Evolutionary conservation across 2,329 filamentous ascomycete genomes (phyloP).

Genomic region (Colletotrichum tofieldiae): DNA sequence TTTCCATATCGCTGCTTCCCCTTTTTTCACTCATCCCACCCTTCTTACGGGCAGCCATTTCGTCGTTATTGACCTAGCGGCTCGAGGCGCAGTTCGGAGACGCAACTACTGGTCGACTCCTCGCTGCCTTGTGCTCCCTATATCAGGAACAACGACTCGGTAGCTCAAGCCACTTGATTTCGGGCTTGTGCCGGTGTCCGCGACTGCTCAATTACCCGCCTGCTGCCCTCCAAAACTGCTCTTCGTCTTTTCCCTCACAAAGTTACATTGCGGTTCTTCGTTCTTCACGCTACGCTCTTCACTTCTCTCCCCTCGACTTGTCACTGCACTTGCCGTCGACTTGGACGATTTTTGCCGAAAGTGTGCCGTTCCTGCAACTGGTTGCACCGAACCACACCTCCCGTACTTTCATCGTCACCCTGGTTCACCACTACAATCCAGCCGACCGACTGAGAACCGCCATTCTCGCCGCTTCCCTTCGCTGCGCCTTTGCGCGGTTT

Average conservation of each 20-base stretch:
- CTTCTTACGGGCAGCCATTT: conserved; percentile 13
- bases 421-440: not conserved
- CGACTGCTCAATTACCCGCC: conserved; percentile 10
- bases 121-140: conserved; percentile 22
- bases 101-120: conserved; percentile 28
- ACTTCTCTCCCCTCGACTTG: not conserved
- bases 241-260: conserved; percentile 13
- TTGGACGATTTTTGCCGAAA: conserved; percentile 4
- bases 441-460: not conserved
- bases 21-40: not conserved
- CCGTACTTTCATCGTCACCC: not conserved
- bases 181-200: conserved; percentile 20
- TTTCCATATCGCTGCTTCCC: conserved; percentile 11
- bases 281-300: not conserved
- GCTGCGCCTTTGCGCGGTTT: too few species aligned
- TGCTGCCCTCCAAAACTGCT: not conserved
- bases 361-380: conserved; percentile 35
- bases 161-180: conserved; percentile 36
- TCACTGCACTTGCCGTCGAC: not conserved
- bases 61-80: conserved; percentile 24
- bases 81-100: conserved; percentile 35
- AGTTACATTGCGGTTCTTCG: conserved; percentile 12
- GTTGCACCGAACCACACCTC: conserved; percentile 31
- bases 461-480: not conserved
- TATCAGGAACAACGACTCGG: conserved; percentile 24